A percentile compares a stretch with the other conserved stretches of the same genome.
Conservation (phyloP, 495 filamentous ascomycete genomes). For the Friedmanniomyces simplex region DNA sequence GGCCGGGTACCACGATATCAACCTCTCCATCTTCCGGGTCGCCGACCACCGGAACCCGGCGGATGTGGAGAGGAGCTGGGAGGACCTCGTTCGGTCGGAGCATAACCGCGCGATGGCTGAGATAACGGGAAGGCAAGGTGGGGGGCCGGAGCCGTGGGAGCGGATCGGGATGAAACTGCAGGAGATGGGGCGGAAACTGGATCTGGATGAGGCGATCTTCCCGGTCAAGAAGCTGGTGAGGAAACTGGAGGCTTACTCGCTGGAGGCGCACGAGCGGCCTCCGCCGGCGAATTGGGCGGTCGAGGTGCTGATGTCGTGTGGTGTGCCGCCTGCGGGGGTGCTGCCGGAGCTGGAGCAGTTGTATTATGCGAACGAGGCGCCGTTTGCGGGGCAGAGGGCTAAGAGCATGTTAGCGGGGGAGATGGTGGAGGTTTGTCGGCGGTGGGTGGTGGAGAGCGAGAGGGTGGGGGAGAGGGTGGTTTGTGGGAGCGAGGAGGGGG, state of each 20-base stretch:
- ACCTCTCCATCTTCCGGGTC: slow-evolving; percentile 75
- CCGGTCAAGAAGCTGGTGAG: slow-evolving; percentile 43
- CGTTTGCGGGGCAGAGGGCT: slow-evolving; percentile 56
- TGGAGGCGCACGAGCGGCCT: slow-evolving; percentile 61
- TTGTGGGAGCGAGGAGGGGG: slow-evolving; percentile 32
- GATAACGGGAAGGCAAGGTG: no score
- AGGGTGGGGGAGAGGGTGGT: slow-evolving; percentile 38
- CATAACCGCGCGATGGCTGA: slow-evolving; percentile 48
- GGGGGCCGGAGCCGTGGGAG: slow-evolving; percentile 61
- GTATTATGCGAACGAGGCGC: slow-evolving; percentile 73
- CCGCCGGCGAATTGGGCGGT: slow-evolving; percentile 70
- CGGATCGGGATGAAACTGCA: slow-evolving; percentile 62
- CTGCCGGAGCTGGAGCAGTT: slow-evolving; percentile 68
- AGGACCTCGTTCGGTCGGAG: slow-evolving; percentile 59
- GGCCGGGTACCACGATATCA: slow-evolving; percentile 83
- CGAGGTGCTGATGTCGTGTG: slow-evolving; percentile 66
- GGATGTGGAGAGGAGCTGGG: slow-evolving; percentile 76
- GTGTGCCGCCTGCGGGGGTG: slow-evolving; percentile 62
- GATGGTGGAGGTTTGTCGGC: slow-evolving; percentile 49
- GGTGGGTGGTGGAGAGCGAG: slow-evolving; percentile 54
- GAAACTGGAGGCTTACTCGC: slow-evolving; percentile 65
- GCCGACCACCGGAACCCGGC: slow-evolving; percentile 78
- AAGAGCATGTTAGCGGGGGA: slow-evolving; percentile 50
- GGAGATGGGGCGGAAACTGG: slow-evolving; percentile 65
- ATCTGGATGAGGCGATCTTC: slow-evolving; percentile 69